Base-by-base conservation (phyloP, 179 eudicot species). In the Carnegiea gigantea region DNA sequence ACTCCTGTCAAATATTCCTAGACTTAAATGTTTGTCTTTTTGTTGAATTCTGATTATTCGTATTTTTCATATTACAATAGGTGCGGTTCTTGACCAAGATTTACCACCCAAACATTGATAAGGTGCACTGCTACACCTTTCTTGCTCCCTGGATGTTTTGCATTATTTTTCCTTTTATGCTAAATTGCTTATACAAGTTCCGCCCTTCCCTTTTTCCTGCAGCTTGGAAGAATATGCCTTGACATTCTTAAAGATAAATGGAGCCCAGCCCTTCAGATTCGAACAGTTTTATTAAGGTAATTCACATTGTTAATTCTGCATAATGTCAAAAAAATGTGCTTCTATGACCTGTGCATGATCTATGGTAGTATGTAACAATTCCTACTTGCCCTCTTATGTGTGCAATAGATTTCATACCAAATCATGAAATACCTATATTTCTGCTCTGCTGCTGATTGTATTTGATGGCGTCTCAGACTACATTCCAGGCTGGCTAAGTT, bases 211-310 rank as follows among this genome's bases (percentile, higher is more conserved):
- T 40, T 40, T 40, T 40, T 70, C 54, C 60, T 12, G 82, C 86
- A 87, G 98, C 98, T 95, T 82, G 98, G 98, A 84, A 94, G 98
- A 87, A 95, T 95, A 90, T 94, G 98, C 86, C 92, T 95, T 64
- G 98, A 95, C 89, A 95, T 95, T 77, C 94, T 95, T 8, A 95
- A 95, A 80, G 98, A 95, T 85, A 95, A 95, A 84, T 95, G 98
- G 97, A 95, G 98, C 80, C 98, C 98, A 49, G 98, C 98, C 73
- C 97, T 95, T 83, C 97, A 95, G 88, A 95, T 95, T 62, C 93
- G 98, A 83, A 95, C 97, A 26, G 98, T 95, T 54, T 89, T 92
- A 62, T 82, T 95, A 84, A 95, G 98, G 98, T 95, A 79, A 80
- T 11, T 71, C 10, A 17, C 26, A 28, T 17, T 59, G 73, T 36